Percentiles rank a stretch among this genome's conserved stretches.
Conservation (phyloP, 2,329 filamentous ascomycete species). For the Sporothrix protearum region DNA sequence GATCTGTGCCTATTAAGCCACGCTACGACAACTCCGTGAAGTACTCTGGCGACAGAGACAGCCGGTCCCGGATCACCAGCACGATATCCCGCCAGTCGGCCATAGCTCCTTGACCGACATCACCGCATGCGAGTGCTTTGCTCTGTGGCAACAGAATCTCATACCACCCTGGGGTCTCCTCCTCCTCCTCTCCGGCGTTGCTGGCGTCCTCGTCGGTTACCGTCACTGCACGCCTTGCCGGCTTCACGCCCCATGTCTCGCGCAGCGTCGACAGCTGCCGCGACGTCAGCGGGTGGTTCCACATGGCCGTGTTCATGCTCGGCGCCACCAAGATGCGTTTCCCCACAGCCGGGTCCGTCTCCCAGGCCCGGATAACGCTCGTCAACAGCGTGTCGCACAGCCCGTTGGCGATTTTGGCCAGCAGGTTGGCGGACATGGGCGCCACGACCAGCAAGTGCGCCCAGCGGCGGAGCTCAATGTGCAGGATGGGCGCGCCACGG, state of each 20-base stretch:
- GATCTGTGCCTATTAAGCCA: background rate
- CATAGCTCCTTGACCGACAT: conserved; percentile 80
- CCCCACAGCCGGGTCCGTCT: conserved; percentile 60
- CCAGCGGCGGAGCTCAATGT: conserved; percentile 81
- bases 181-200: background rate
- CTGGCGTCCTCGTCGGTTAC: conserved; percentile 30
- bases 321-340: conserved; percentile 69
- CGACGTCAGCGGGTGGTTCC: conserved; percentile 75
- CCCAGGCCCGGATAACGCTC: conserved; percentile 79
- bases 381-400: conserved; percentile 73
- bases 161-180: conserved; percentile 50
- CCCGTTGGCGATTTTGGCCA: conserved; percentile 79
- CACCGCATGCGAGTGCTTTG: conserved; percentile 80
- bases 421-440: conserved; percentile 76
- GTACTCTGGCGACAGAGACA: conserved; percentile 37
- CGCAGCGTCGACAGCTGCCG: conserved; percentile 67
- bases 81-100: conserved; percentile 75
- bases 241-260: conserved; percentile 64
- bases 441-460: conserved; percentile 76
- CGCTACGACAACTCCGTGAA: background rate
- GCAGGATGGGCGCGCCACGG: conserved; percentile 74
- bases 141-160: conserved; percentile 67
- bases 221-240: conserved; percentile 19
- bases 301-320: conserved; percentile 89
- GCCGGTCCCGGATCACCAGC: conserved; percentile 53